Base-by-base conservation (phyloP, 2,329 filamentous ascomycete genomes). In the Aspergillus vadensis region DNA sequence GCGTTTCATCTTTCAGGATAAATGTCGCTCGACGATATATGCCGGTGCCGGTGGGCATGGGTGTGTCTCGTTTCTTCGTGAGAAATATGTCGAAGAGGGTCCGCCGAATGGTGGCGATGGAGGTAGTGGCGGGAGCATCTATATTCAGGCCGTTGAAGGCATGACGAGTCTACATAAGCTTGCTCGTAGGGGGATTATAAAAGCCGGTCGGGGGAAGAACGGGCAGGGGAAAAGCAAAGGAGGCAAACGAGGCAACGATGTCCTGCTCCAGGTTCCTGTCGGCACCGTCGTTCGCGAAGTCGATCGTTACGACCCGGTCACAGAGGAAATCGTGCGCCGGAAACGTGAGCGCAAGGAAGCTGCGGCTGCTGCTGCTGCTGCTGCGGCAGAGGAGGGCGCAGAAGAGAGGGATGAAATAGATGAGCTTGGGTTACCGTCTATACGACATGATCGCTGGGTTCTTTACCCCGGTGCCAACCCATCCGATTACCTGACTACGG, bases 41-140 rank as follows among this genome's bases (percentile, higher is more conserved):
- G 90, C 93, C 17, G 95, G 95, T 8, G 79, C 82, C 2, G 95
- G 95, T 25, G 95, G 95, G 8, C 88, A 95, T 72, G 95, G 95
- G 64, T 99, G 95, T 72, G 91, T 98, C 54, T 95, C 95, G 0
- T 99, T 98, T 74, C 80, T 96, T 47, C 89, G 94, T 19, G 95
- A 99, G 70, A 94, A 94, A 64, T 98, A 91, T 76, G 83, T 97
- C 30, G 86, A 88, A 48, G 88, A 96, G 65, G 95, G 95, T 0
- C 95, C 95, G 10, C 87, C 95, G 9, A 98, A 99, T 75, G 95
- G 95, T 52, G 95, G 95, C 61, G 92, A 99, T 73, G 95, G 95
- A 44, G 95, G 95, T 4, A 90, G 87, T 58, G 95, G 95, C 63
- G 95, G 95, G 41, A 96, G 90, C 69, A 83, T 99, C 66, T 98